Conservation (phyloP, 2,329 filamentous ascomycete genomes). For the Monilinia fructicola region DNA sequence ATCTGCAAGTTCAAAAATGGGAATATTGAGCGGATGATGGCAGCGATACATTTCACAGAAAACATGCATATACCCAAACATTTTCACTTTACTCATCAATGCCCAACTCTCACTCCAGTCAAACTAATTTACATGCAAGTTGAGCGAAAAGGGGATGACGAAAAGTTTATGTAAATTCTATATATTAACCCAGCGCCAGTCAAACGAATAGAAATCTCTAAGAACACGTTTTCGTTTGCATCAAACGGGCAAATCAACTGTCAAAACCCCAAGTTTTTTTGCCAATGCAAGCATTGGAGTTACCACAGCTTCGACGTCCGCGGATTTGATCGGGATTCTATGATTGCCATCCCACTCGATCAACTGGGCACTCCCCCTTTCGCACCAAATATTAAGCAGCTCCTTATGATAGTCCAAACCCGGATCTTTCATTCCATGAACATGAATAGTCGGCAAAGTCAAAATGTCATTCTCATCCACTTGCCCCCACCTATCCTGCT, state of each 20-base stretch:
- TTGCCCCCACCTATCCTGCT: conserved; percentile 36
- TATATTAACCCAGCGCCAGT: background rate
- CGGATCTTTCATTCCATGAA: conserved; percentile 62
- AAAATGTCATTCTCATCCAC: conserved; percentile 46
- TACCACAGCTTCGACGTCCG: conserved; percentile 61
- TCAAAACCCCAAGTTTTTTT: conserved; percentile 12
- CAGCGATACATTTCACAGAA: background rate
- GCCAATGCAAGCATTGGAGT: conserved; percentile 44
- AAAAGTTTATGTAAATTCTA: conserved; percentile 5
- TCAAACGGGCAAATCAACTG: conserved; percentile 12
- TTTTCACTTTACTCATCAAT: background rate
- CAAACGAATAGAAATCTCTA: background rate
- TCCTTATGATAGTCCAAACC: conserved; percentile 59
- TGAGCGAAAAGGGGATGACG: background rate
- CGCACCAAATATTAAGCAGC: conserved; percentile 59
- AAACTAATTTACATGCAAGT: background rate
- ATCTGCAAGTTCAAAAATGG: background rate
- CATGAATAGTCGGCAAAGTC: conserved; percentile 62
- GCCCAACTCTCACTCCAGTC: background rate
- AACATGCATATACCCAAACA: background rate
- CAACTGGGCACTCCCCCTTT: conserved; percentile 52
- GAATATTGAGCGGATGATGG: background rate
- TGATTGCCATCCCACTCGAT: conserved; percentile 75
- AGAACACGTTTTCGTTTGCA: background rate
- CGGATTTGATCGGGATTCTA: conserved; percentile 65